These are phyloP conservation scores for Torulaspora delbrueckii DNA, from an alignment of 805 yeast genomes.

Conservation along the genomic window DNA sequence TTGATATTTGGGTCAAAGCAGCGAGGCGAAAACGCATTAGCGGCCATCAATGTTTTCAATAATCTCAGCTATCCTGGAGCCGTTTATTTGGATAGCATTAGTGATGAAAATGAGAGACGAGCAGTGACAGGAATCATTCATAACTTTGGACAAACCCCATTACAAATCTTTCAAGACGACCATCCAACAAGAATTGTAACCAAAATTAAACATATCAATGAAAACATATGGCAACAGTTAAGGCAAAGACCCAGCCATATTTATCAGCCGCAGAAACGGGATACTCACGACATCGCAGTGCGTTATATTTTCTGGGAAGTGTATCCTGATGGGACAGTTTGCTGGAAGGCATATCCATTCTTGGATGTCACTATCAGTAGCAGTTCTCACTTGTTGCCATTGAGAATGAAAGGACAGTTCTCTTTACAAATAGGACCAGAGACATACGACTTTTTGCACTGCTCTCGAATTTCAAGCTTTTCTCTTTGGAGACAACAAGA, in stretches of 20 bases:
- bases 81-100: constrained; percentile 65
- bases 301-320: constrained; percentile 10
- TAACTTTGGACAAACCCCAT: constrained; percentile 89
- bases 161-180: constrained; percentile 61
- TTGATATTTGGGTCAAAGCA: constrained; percentile 78
- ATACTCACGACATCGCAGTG: background rate
- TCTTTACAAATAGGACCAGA: constrained; percentile 10
- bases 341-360: constrained; percentile 16
- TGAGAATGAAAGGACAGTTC: constrained; percentile 5
- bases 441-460: constrained; percentile 33
- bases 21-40: constrained; percentile 62
- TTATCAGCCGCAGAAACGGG: constrained; percentile 1
- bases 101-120: constrained; percentile 65
- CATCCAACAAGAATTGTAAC: constrained; percentile 47
- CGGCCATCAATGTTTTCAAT: constrained; percentile 71
- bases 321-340: constrained; percentile 4
- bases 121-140: constrained; percentile 83
- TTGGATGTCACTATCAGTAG: constrained; percentile 10
- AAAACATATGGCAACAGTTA: constrained; percentile 9
- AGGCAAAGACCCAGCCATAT: background rate
- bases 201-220: constrained; percentile 3
- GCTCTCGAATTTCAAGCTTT: constrained; percentile 29
- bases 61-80: constrained; percentile 83
- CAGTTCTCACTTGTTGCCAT: constrained; percentile 1
- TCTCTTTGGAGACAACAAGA: constrained; percentile 24